These are phyloP conservation scores for Edaphochlamys debaryana DNA, from an alignment of 139 green algal species.

Conservation along the genomic window DNA sequence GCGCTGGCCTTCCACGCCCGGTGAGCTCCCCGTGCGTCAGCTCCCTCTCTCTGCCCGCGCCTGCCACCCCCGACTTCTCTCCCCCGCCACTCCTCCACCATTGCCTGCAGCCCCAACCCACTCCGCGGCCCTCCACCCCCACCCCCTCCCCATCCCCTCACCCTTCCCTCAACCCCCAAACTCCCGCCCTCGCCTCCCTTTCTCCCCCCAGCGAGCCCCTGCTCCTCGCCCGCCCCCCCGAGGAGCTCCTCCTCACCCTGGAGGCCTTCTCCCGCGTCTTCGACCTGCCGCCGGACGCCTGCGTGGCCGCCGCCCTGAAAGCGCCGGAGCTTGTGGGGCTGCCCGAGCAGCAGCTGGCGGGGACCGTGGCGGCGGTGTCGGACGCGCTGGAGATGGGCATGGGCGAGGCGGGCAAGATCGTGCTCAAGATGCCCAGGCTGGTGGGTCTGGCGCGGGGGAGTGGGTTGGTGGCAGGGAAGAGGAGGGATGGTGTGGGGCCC, in stretches of 20 bases:
- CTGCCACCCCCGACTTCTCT: too few relatives aligned
- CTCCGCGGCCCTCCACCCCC: too few relatives aligned
- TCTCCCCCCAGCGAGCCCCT: too few relatives aligned
- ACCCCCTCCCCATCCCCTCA: too few relatives aligned
- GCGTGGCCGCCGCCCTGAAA: constrained; percentile 17
- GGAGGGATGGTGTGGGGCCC: too few relatives aligned
- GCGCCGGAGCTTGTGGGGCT: neutral
- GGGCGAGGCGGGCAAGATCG: constrained; percentile 29
- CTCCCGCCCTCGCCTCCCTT: too few relatives aligned
- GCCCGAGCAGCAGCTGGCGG: constrained; percentile 16
- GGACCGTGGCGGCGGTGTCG: constrained; percentile 21
- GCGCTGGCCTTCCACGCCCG: constrained; percentile 24
- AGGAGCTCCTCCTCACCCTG: constrained; percentile 32
- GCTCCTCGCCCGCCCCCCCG: neutral
- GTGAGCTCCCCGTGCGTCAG: neutral
- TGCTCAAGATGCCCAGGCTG: constrained; percentile 1
- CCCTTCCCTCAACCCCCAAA: too few relatives aligned
- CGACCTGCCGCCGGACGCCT: neutral
- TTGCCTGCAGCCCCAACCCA: too few relatives aligned
- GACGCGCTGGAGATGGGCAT: constrained; percentile 25
- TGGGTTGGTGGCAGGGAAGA: too few relatives aligned
- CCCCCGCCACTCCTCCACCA: too few relatives aligned
- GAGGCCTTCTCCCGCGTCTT: constrained; percentile 15
- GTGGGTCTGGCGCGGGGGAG: too few relatives aligned
- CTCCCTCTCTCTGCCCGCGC: neutral